Base-by-base conservation (phyloP, 805 yeast genomes). In the Schizosaccharomyces japonicus region DNA sequence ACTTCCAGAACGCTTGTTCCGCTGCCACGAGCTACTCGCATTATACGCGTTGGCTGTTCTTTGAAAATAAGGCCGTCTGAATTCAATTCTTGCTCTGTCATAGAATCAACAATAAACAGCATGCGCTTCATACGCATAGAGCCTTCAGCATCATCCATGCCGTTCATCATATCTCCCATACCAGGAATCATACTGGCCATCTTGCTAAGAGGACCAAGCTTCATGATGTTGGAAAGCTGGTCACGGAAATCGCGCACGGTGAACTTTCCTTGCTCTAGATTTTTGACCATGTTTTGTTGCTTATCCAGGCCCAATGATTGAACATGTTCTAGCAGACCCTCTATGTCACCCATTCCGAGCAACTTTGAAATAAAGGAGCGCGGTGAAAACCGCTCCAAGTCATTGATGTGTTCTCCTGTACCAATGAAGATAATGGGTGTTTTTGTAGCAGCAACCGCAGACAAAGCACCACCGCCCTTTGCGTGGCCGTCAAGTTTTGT, bases 401-500 rank as follows among this genome's bases (percentile, higher is more conserved):
- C 96, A 49, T 79, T 80, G 32, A 85, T 80, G 58, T 90, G 98
- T 62, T 87, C 98, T 59, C 98, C 98, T 2, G 96, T 87, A 72
- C 98, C 98, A 50, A 87, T 90, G 58, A 87, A 87, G 6, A 80
- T 81, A 54, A 87, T 79, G 5, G 98, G 98, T 0, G 96, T 90
- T 49, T 80, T 71, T 2, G 96, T 87, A 2, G 95, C 90, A 1
- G 98, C 98, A 48, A 87, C 95, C n/a, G 98, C 98, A 34, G 95
- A 83, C 48, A 87, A 85, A 28, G 98, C 98, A 68, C 98, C 98
- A 65, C 98, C 98, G 61, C 98, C 98, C 64, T 80, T 87, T 33
- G 96, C 98, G 58, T 90, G 95, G 47, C 96, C 96, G 63, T 87
- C 98, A 92, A 87, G 76, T 62, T 87, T 87, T 21, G 98, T 87